These are phyloP conservation scores for Hyaloscypha bicolor DNA, from an alignment of 495 filamentous ascomycete genomes.

Conservation along the genomic window DNA sequence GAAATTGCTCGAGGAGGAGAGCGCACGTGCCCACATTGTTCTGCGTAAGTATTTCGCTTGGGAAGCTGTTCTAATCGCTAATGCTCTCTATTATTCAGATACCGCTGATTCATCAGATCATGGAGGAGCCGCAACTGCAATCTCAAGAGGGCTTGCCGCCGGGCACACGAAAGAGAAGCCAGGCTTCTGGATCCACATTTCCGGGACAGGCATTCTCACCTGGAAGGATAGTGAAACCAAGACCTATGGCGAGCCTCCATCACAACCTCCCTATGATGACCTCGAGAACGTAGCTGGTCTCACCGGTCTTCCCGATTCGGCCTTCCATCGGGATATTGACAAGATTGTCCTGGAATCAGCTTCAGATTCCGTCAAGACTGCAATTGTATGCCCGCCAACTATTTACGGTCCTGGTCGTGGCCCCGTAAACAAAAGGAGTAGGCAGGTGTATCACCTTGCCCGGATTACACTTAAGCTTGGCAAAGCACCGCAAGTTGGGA, in stretches of 20 bases:
- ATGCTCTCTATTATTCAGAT: slow-evolving; percentile 35
- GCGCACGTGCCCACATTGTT: slow-evolving; percentile 66
- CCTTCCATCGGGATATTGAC: slow-evolving; percentile 48
- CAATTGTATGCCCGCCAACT: slow-evolving; percentile 75
- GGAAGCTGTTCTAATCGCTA: background rate
- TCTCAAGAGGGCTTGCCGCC: slow-evolving; percentile 44
- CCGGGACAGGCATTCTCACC: slow-evolving; percentile 48
- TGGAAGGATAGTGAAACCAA: slow-evolving; percentile 46
- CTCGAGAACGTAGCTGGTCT: slow-evolving; percentile 24
- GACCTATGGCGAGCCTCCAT: slow-evolving; percentile 44
- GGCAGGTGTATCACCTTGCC: slow-evolving; percentile 65
- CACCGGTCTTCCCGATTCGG: slow-evolving; percentile 41
- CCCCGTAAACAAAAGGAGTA: slow-evolving; percentile 65
- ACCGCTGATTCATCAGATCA: slow-evolving; percentile 51
- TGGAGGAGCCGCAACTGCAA: slow-evolving; percentile 43
- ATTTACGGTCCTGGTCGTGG: slow-evolving; percentile 80
- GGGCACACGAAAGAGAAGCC: slow-evolving; percentile 49
- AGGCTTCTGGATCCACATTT: slow-evolving; percentile 50
- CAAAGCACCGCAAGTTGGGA: slow-evolving; percentile 62
- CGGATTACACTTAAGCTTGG: slow-evolving; percentile 59
- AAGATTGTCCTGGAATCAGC: slow-evolving; percentile 43
- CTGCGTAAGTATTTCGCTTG: slow-evolving; percentile 49
- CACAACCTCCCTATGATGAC: slow-evolving; percentile 30
- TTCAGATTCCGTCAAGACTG: slow-evolving; percentile 58
- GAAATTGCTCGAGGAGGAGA: slow-evolving; percentile 57